phyloP scores from a whole-genome alignment of 1,284 basidiomycete genomes.

The Leucoagaricus sp. region DNA sequence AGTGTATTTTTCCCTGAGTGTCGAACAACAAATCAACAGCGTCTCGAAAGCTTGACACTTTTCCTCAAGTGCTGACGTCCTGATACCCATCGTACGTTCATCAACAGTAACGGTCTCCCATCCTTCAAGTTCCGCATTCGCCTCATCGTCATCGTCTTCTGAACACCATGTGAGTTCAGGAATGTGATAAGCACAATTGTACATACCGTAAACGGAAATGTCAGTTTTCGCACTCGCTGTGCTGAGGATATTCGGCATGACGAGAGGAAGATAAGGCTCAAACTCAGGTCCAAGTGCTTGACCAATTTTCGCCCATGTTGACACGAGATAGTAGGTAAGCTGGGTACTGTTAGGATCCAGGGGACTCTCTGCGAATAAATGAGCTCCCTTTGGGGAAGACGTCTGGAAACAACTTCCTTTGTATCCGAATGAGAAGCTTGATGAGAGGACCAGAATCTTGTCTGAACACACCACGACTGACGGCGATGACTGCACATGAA shows the following conservation, averaged over 20 bases:
- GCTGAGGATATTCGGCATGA: slow-evolving; percentile 77
- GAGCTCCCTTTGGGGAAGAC: not conserved
- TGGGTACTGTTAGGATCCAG: slow-evolving; percentile 66
- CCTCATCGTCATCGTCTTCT: slow-evolving; percentile 57
- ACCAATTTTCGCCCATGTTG: slow-evolving; percentile 84
- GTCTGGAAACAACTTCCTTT: slow-evolving; percentile 50
- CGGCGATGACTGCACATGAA: slow-evolving; percentile 65
- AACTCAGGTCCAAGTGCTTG: slow-evolving; percentile 81
- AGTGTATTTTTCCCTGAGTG: slow-evolving; percentile 67
- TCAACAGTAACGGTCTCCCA: slow-evolving; percentile 80
- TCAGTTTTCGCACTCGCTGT: slow-evolving; percentile 81
- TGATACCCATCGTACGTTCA: slow-evolving; percentile 74
- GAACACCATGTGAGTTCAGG: not conserved
- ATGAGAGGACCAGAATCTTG: slow-evolving; percentile 73
- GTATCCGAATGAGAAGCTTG: slow-evolving; percentile 74
- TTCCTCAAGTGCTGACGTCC: slow-evolving; percentile 81
- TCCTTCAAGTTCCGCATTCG: slow-evolving; percentile 59
- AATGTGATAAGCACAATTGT: not conserved
- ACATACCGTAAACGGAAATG: slow-evolving; percentile 70
- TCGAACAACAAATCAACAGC: slow-evolving; percentile 76
- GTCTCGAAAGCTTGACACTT: slow-evolving; percentile 88
- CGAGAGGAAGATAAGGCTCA: slow-evolving; percentile 79
- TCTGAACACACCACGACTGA: slow-evolving; percentile 76
- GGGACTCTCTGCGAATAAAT: slow-evolving; percentile 52
- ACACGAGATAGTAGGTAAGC: slow-evolving; percentile 67